Conservation (phyloP, 331 rosid genomes). For the Stylosanthes scabra region DNA sequence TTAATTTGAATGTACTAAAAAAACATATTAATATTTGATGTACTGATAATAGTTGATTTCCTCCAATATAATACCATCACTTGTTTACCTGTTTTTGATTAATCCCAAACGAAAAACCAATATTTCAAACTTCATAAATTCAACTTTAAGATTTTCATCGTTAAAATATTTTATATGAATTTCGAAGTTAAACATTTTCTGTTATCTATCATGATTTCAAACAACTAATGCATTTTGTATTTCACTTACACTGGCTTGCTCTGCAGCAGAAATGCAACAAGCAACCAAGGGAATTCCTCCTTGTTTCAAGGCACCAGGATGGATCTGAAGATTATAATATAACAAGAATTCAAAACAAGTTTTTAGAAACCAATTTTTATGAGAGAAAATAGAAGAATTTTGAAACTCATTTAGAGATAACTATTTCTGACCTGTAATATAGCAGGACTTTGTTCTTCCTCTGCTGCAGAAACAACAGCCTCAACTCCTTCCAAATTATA, state of each 20-base stretch:
- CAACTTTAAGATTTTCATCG: conserved; percentile 5
- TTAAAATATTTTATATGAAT: conserved; percentile 6
- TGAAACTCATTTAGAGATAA: conserved; percentile 22
- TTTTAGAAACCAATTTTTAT: conserved; percentile 27
- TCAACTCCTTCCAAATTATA: conserved; percentile 97
- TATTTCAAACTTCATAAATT: conserved; percentile 4
- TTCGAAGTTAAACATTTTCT: conserved; percentile 3
- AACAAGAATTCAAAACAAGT: conserved; percentile 24
- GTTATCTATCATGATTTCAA: conserved; percentile 16
- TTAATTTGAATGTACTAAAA: neutral
- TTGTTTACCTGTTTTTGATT: conserved; percentile 27
- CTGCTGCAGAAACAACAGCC: conserved; percentile 95
- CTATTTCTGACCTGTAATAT: conserved; percentile 81
- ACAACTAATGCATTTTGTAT: conserved; percentile 21
- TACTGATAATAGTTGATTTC: conserved; percentile 2
- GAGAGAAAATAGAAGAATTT: conserved; percentile 17
- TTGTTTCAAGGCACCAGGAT: conserved; percentile 85
- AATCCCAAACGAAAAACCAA: neutral
- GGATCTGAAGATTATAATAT: conserved; percentile 68
- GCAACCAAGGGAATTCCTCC: conserved; percentile 93
- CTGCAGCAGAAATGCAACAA: conserved; percentile 90
- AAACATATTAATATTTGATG: neutral
- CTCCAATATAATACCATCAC: conserved; percentile 11
- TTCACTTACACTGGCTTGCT: conserved; percentile 81
- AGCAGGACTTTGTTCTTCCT: conserved; percentile 89